A percentile compares a stretch with the other conserved stretches of the same genome.
Evolutionary conservation across 129 eudicot species (phyloP).

Genomic region (Lactuca saligna): DNA sequence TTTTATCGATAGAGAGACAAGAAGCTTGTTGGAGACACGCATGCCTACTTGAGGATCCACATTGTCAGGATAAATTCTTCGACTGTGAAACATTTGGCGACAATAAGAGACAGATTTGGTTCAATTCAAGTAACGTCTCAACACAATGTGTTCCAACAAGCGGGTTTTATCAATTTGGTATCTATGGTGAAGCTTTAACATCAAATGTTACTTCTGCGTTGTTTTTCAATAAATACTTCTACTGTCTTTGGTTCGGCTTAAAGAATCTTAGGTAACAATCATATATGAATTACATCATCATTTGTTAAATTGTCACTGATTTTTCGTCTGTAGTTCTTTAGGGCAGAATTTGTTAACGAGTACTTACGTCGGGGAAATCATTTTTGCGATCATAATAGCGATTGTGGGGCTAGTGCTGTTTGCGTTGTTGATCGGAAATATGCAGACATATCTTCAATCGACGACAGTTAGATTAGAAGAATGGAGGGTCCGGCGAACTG

Average conservation of each 20-base stretch:
- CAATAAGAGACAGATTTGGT: slow-evolving; percentile 48
- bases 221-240: slow-evolving; percentile 80
- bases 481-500: slow-evolving; percentile 90
- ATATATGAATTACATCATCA: not conserved
- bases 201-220: slow-evolving; percentile 54
- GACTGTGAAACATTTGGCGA: slow-evolving; percentile 56
- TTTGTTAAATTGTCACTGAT: not conserved
- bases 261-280: slow-evolving; percentile 66
- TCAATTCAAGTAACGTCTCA: slow-evolving; percentile 61
- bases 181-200: slow-evolving; percentile 77
- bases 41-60: slow-evolving; percentile 48
- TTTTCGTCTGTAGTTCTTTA: slow-evolving; percentile 51
- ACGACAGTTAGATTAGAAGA: slow-evolving; percentile 88
- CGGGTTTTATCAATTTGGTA: slow-evolving; percentile 67
- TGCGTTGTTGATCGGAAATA: slow-evolving; percentile 91
- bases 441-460: slow-evolving; percentile 96
- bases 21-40: slow-evolving; percentile 85
- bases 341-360: slow-evolving; percentile 74
- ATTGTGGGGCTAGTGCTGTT: slow-evolving; percentile 76
- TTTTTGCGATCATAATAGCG: slow-evolving; percentile 67
- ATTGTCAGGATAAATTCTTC: slow-evolving; percentile 54
- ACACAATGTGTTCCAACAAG: slow-evolving; percentile 50
- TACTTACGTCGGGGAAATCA: slow-evolving; percentile 71
- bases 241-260: slow-evolving; percentile 93
- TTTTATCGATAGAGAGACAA: slow-evolving; percentile 78